Evolutionary conservation across 75 land plant genomes (phyloP), one percentile per base, ranked within the genome.

Genomic region (Pinus taeda): DNA sequence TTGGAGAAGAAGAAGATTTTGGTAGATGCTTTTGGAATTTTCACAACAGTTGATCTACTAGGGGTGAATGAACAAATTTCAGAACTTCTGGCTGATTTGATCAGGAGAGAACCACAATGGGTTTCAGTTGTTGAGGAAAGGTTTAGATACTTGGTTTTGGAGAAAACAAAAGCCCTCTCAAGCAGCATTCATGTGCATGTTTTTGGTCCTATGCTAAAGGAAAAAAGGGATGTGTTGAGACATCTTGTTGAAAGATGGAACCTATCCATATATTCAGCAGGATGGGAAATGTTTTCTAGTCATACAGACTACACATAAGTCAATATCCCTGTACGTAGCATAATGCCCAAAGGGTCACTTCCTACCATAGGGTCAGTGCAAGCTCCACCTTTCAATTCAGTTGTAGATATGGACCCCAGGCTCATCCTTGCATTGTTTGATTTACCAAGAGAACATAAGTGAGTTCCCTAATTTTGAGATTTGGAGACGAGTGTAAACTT

Each of bases 401-500:
- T 76, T 49, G 80, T 97, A 9, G 99, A 97, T 73, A 92, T 97
- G 98, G 99, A 97, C 77, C 99, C 98, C 13, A 85, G 95, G 81
- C 93, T 91, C 45, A 95, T 97, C 33, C 91, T 97, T 36, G 89
- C 91, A 13, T 82, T 97, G 39, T 78, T 93, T 39, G 99, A 97
- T 76, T 77, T 97, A 72, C 99, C 99, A 0, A 79, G 98, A 63
- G 99, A 97, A n/a, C 93, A 14, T 95, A 93, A 75, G 85, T 97
- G 0, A 97, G 98, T 71, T 88, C 90, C 22, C 73, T 97, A 77
- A 92, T 97, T 1, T 76, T 97, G 74, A 86, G 99, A 71, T 97
- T 97, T 82, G 99, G 95, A 42, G 99, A 98, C 14, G 99, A 97
- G 75, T 97, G 99, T 64, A 95, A 97, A 74, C 87, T 97, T 20